phyloP scores from a whole-genome alignment of 331 rosid species.

The Dryas integrifolia region DNA sequence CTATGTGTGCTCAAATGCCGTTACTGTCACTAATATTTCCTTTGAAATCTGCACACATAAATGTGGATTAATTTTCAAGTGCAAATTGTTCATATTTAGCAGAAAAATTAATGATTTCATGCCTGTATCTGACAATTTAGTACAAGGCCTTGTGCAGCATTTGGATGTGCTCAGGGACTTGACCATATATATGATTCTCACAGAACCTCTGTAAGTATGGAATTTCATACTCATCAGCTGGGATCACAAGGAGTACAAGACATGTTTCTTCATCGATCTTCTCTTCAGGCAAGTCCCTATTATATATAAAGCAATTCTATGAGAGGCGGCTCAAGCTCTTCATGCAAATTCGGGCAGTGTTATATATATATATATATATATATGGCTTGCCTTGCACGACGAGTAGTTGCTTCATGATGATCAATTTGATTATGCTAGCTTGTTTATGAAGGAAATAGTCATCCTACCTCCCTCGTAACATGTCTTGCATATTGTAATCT shows the following conservation, averaged over 20 bases:
- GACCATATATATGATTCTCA: conserved; percentile 51
- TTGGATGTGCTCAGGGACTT: conserved; percentile 43
- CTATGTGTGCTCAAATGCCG: too few relatives aligned
- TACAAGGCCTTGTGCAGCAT: conserved; percentile 42
- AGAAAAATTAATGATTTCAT: conserved; percentile 39
- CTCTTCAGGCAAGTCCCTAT: conserved; percentile 45
- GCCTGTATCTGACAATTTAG: conserved; percentile 57
- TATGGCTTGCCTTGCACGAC: too few relatives aligned
- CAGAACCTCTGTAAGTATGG: conserved; percentile 56
- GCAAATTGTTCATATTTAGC: conserved; percentile 60
- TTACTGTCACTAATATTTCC: conserved; percentile 5
- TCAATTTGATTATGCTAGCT: too few relatives aligned
- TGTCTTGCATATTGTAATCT: too few relatives aligned
- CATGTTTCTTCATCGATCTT: conserved; percentile 50
- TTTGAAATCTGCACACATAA: conserved; percentile 62
- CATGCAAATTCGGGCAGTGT: conserved; percentile 54
- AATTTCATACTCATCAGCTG: conserved; percentile 72
- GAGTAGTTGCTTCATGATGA: too few relatives aligned
- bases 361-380: conserved; percentile 5
- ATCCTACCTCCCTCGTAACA: too few relatives aligned
- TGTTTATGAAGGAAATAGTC: too few relatives aligned
- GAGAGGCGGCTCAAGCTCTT: conserved; percentile 56
- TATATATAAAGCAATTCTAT: conserved; percentile 58
- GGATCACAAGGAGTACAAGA: conserved; percentile 37
- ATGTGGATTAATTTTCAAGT: conserved; percentile 55